Conservation (phyloP, 2,329 filamentous ascomycete genomes). For the Aspergillus piperis region DNA sequence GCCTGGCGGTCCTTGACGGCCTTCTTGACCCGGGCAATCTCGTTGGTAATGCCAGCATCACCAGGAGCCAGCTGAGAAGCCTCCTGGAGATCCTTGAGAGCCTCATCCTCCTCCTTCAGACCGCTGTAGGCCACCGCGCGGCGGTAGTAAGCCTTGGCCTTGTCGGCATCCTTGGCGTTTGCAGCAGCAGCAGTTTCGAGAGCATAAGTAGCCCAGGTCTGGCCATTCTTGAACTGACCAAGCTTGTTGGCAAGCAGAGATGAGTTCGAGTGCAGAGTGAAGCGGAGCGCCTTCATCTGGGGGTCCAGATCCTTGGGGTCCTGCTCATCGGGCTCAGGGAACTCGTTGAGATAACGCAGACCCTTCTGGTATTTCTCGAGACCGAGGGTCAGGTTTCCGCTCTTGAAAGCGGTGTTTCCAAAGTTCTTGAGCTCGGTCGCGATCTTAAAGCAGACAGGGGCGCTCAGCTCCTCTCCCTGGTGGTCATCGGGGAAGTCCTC, state of each 20-base stretch:
- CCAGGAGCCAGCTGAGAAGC: slow-evolving; percentile 73
- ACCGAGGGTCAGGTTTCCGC: slow-evolving; percentile 66
- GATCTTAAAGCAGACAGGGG: slow-evolving; percentile 72
- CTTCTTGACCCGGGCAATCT: slow-evolving; percentile 78
- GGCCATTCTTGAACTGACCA: slow-evolving; percentile 68
- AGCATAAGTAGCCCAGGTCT: slow-evolving; percentile 70
- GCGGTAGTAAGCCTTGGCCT: slow-evolving; percentile 86
- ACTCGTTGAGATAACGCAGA: slow-evolving; percentile 83
- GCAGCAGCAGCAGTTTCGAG: slow-evolving; percentile 62
- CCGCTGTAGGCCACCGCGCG: slow-evolving; percentile 73
- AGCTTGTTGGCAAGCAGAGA: slow-evolving; percentile 85
- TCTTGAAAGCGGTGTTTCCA: slow-evolving; percentile 91
- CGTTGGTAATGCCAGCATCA: slow-evolving; percentile 73
- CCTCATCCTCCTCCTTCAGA: slow-evolving; percentile 81
- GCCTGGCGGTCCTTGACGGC: slow-evolving; percentile 69
- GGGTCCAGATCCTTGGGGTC: slow-evolving; percentile 68
- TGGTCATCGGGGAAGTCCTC: slow-evolving; percentile 94
- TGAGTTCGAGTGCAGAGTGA: slow-evolving; percentile 85
- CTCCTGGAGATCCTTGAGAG: slow-evolving; percentile 71
- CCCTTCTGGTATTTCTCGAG: slow-evolving; percentile 95
- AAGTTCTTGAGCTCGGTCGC: slow-evolving; percentile 84
- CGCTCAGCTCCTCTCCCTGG: slow-evolving; percentile 63
- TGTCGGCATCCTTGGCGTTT: slow-evolving; percentile 70
- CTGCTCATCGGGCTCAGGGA: slow-evolving; percentile 67
- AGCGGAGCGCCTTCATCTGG: slow-evolving; percentile 72